Base-by-base conservation (phyloP, 305 asterid genomes). In the Solanum hybrid region DNA sequence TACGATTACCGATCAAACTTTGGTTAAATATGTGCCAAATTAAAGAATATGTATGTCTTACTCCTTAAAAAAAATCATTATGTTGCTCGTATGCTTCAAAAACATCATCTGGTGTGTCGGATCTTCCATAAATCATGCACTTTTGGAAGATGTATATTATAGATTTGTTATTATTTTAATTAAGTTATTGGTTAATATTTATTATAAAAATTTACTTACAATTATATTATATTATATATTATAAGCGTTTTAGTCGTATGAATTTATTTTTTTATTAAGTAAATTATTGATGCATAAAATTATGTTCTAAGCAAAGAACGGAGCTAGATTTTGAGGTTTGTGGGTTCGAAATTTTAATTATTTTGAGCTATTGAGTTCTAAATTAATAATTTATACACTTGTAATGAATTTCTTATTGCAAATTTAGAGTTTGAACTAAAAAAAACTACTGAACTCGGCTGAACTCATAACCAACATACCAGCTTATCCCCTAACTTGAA, bases 161-260 rank as follows among this genome's bases (percentile, higher is more conserved):
- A 46, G 7, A 46, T 46, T 13, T 14, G 20, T 46, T 46, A 46
- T 4, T 46, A 13, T 46, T 46, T 46, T 46, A 46, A 13, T 46
- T 46, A 46, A 46, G 60, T 13, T 46, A 46, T 46, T 46, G 60
- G 20, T 46, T 42, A 46, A 4, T 42, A 42, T 42, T 42, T 42
- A 42, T 42, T 13, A 40, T 40, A 40, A 40, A 40, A 40, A 11
- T 40, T 40, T 1, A 40, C 51, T 40, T 40, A 12, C 56, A 12
- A 42, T 42, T 42, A 12, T 12, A 42, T 42, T 42, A 42, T 42
- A 40, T 42, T 4, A 4, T 12, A 42, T 40, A 40, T 40, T 40
- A 4, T 0, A 42, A 42, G 0, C 2, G 56, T 42, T 42, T 42
- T 2, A 42, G 20, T 0, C 4, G 20, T 46, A 14, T 14, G 64